These are phyloP conservation scores for Diaporthe citri DNA, from an alignment of 2,329 filamentous ascomycete genomes.

Conservation along the genomic window DNA sequence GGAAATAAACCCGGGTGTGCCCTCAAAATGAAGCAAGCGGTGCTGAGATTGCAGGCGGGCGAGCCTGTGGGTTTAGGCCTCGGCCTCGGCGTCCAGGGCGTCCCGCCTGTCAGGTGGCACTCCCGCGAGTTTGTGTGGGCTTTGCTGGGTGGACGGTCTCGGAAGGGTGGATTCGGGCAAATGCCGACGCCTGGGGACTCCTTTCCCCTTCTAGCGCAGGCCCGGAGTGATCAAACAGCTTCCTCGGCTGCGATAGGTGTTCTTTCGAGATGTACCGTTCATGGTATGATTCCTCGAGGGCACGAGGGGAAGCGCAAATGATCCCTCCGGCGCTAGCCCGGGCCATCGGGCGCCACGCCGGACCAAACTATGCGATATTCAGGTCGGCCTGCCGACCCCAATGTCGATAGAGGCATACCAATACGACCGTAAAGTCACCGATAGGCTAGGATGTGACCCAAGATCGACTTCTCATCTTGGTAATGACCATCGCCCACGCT, in stretches of 20 bases:
- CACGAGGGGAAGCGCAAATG: not conserved
- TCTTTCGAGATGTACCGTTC: not conserved
- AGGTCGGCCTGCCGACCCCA: conserved; percentile 21
- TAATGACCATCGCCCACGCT: not conserved
- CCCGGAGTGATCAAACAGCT: conserved; percentile 25
- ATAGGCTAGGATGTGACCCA: conserved; percentile 5
- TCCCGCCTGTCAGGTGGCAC: conserved; percentile 4
- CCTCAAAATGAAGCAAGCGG: conserved; percentile 3
- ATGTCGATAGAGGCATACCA: not conserved
- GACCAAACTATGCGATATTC: conserved; percentile 20
- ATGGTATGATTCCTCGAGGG: conserved; percentile 22
- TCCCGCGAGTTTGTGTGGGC: not conserved
- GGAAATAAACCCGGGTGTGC: not conserved
- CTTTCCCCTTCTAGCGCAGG: conserved; percentile 8
- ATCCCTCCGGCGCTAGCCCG: conserved; percentile 17
- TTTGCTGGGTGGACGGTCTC: not conserved
- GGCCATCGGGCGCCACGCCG: conserved; percentile 1
- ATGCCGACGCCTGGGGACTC: conserved; percentile 2
- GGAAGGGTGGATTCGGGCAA: conserved; percentile 28
- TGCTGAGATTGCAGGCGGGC: conserved; percentile 26
- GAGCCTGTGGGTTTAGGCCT: conserved; percentile 8
- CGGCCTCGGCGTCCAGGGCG: conserved; percentile 1
- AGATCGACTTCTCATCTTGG: not conserved
- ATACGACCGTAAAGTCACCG: not conserved
- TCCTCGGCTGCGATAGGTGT: not conserved